Percentiles rank a stretch among this genome's conserved stretches.
Evolutionary conservation across 2,329 filamentous ascomycete genomes (phyloP).

Genomic region (Phialemonium atrogriseum): DNA sequence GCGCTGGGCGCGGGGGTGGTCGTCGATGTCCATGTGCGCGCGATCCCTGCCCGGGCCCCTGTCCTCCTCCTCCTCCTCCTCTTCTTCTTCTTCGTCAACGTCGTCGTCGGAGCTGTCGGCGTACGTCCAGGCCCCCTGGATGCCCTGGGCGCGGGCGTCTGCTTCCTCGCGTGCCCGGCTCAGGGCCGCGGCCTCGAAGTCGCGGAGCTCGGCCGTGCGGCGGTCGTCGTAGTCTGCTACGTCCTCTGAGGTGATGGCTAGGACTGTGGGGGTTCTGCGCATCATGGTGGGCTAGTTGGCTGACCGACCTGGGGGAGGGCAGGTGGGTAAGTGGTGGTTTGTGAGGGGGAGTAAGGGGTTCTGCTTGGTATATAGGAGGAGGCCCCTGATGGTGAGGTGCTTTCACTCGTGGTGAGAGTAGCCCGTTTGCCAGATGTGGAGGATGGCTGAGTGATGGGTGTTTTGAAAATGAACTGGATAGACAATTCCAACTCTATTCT

Average conservation of each 20-base stretch:
- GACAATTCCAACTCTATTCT: no score
- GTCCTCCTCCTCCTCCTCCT: slow-evolving; percentile 20
- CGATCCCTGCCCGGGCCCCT: slow-evolving; percentile 4
- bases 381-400: no score
- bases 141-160: neutral
- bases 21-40: slow-evolving; percentile 7
- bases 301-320: no score
- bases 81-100: slow-evolving; percentile 1
- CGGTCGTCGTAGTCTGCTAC: slow-evolving; percentile 62
- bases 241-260: slow-evolving; percentile 62
- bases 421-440: no score
- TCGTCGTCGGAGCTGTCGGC: neutral
- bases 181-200: slow-evolving; percentile 7
- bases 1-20: slow-evolving; percentile 2
- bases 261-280: slow-evolving; percentile 54
- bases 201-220: slow-evolving; percentile 30
- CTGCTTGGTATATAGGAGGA: no score
- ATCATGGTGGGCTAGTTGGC: no score
- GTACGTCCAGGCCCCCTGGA: neutral
- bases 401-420: no score
- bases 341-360: no score
- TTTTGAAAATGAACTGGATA: no score
- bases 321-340: no score
- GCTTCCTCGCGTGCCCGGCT: neutral
- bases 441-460: no score